Conservation (phyloP, 768 basidiomycete genomes). For the Boletus sp. region DNA sequence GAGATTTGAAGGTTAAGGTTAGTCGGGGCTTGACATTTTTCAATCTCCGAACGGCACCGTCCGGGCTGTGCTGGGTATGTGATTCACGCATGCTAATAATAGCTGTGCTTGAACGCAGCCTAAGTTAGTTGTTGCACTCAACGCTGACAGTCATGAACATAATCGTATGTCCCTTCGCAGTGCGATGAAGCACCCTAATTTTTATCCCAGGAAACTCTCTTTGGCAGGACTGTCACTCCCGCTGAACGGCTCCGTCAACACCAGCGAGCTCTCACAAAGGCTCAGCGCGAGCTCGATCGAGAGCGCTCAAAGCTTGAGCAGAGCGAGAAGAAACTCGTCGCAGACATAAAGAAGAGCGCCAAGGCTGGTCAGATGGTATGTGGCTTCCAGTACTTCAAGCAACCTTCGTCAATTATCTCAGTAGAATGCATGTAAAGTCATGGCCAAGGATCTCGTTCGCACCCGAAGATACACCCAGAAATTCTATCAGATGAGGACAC, state of each 20-base stretch:
- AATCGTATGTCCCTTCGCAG: slow-evolving; percentile 44
- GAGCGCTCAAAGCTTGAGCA: slow-evolving; percentile 93
- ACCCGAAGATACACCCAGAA: slow-evolving; percentile 95
- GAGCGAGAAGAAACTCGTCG: slow-evolving; percentile 94
- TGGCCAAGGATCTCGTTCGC: slow-evolving; percentile 98
- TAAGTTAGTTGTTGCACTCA: slow-evolving; percentile 4
- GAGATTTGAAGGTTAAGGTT: slow-evolving; percentile 26
- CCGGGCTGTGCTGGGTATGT: slow-evolving; percentile 2
- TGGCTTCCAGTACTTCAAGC: neutral
- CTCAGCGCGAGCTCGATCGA: slow-evolving; percentile 96
- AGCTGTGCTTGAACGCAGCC: slow-evolving; percentile 6
- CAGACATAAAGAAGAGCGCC: slow-evolving; percentile 95
- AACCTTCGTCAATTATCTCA: slow-evolving; percentile 19
- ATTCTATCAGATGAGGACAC: slow-evolving; percentile 98
- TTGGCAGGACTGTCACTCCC: slow-evolving; percentile 91
- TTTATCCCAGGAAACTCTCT: slow-evolving; percentile 80
- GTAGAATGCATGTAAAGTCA: slow-evolving; percentile 98
- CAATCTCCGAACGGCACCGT: slow-evolving; percentile 15
- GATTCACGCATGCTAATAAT: neutral
- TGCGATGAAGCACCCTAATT: slow-evolving; percentile 9
- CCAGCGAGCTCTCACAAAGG: slow-evolving; percentile 93
- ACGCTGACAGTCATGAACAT: slow-evolving; percentile 63
- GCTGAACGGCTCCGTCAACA: slow-evolving; percentile 97
- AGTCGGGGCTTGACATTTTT: slow-evolving; percentile 16
- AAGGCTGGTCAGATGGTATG: slow-evolving; percentile 91